Percentiles rank a stretch among this genome's conserved stretches.
Evolutionary conservation across 208 protist genomes (phyloP).

Genomic region (Trypanosoma caninum): DNA sequence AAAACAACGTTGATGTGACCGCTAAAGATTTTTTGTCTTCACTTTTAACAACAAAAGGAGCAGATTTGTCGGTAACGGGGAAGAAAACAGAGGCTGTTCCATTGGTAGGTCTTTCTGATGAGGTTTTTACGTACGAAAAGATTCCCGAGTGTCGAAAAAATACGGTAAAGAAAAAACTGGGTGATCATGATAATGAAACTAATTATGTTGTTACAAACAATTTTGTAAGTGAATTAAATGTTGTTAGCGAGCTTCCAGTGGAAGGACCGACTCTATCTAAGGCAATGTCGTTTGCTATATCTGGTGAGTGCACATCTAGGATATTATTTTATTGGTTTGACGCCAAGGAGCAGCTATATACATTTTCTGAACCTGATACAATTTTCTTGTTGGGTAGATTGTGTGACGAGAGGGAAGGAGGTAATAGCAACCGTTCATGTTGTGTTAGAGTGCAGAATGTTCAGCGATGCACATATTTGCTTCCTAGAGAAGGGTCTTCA

Average conservation of each 20-base stretch:
- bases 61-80: background rate
- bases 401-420: slow-evolving; percentile 27
- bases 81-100: slow-evolving; percentile 5
- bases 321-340: slow-evolving; percentile 77
- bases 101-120: slow-evolving; percentile 21
- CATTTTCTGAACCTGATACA: slow-evolving; percentile 64
- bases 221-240: slow-evolving; percentile 22
- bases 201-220: slow-evolving; percentile 29
- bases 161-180: background rate
- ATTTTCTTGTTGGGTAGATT: slow-evolving; percentile 91
- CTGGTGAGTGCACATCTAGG: background rate
- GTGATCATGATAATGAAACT: background rate
- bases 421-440: slow-evolving; percentile 50
- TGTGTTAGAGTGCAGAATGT: slow-evolving; percentile 86
- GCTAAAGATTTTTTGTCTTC: slow-evolving; percentile 23
- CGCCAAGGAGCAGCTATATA: slow-evolving; percentile 78
- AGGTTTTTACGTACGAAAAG: slow-evolving; percentile 27
- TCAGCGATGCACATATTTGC: slow-evolving; percentile 69
- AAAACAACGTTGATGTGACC: slow-evolving; percentile 9
- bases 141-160: background rate
- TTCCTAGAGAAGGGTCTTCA: slow-evolving; percentile 51
- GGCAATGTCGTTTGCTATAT: background rate
- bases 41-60: slow-evolving; percentile 8
- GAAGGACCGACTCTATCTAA: background rate
- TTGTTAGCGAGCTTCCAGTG: slow-evolving; percentile 20